Base-by-base conservation (phyloP, 2,329 filamentous ascomycete genomes). In the Helotiales sp. region DNA sequence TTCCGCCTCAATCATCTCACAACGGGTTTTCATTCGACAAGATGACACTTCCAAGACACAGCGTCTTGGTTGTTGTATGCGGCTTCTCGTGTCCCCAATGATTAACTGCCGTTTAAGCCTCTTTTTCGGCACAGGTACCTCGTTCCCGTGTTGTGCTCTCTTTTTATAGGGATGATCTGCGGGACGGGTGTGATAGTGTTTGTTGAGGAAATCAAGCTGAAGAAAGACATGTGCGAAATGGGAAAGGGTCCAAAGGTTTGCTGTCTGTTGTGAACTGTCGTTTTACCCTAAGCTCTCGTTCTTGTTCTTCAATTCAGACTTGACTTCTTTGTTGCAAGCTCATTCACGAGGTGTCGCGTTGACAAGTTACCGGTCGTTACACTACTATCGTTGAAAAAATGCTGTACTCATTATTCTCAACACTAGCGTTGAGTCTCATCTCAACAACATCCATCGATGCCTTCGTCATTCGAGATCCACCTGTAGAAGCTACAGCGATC, bases 401-500 rank as follows among this genome's bases (percentile, higher is more conserved):
- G 40, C 19, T 10, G 12, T 44, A 25, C n/a, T 25, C 22, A 24
- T 24, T 44, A 3, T 27, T 24, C 15, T 44, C 8, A 3, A 12
- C n/a, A 5, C n/a, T 44, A 24, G 40, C 22, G 40, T 44, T 44
- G 40, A 44, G 46, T 22, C 46, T 48, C 46, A 48, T 48, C 24
- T 29, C 46, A 5, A 29, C 31, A 34, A 9, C 29, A 24, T 48
- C 46, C 17, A n/a, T 33, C 17, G 31, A 30, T 31, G 25, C 46
- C 25, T 48, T 30, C 27, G 25, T 29, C 9, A 31, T 31, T 15
- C 30, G 46, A 48, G 46, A 48, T 42, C 19, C 47, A n/a, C 57
- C 53, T 10, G 55, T 33, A 29, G 42, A 42, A 54, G 53, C 30
- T 25, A 56, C 53, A 25, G 38, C 52, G 15, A 3, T 46, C 10